Evolutionary conservation across 768 basidiomycete genomes (phyloP).

Genomic region (Suillus clintonianus): DNA sequence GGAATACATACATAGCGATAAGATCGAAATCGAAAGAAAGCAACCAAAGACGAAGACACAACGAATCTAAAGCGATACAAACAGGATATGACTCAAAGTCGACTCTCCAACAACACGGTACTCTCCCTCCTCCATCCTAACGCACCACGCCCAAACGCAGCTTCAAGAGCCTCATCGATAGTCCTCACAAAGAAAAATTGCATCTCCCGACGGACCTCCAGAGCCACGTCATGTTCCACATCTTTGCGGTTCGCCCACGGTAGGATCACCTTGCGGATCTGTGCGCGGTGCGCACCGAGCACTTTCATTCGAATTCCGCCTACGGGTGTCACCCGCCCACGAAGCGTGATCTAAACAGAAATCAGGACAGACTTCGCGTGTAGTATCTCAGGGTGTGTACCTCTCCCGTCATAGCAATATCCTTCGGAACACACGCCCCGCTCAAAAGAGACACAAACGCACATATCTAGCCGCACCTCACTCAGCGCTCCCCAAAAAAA

Average conservation of each 20-base stretch:
- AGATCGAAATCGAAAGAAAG: background rate
- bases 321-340: conserved; percentile 80
- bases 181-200: conserved; percentile 82
- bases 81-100: conserved; percentile 38
- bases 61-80: background rate
- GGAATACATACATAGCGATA: conserved; percentile 5
- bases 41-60: background rate
- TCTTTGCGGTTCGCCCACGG: conserved; percentile 87
- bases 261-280: conserved; percentile 80
- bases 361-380: background rate
- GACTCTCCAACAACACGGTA: conserved; percentile 51
- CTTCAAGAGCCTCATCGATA: conserved; percentile 78
- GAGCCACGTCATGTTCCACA: conserved; percentile 81
- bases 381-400: conserved; percentile 34
- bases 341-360: conserved; percentile 65
- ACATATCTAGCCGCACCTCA: conserved; percentile 51
- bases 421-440: conserved; percentile 68
- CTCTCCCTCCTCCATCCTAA: conserved; percentile 61
- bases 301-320: conserved; percentile 93
- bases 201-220: conserved; percentile 71
- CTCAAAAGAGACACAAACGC: conserved; percentile 87
- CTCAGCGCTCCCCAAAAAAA: background rate
- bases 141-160: conserved; percentile 74
- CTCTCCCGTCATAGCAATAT: conserved; percentile 91
- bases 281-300: conserved; percentile 86